Percentiles rank a stretch among this genome's conserved stretches.
phyloP scores from a whole-genome alignment of 225 moss, liverwort and hornwort genomes.

The Sphagnum contortum region DNA sequence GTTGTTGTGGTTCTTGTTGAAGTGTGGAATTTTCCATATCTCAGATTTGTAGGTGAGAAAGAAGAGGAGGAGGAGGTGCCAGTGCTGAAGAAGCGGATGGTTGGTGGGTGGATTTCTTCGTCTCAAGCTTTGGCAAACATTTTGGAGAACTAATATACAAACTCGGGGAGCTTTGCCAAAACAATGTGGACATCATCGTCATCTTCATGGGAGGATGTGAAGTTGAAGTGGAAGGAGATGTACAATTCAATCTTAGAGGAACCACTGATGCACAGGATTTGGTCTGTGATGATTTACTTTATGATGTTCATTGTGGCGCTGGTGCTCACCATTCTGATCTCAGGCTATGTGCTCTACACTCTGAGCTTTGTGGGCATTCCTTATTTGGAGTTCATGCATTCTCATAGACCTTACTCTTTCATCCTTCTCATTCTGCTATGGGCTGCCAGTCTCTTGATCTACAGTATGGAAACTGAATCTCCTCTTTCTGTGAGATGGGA shows the following conservation, averaged over 20 bases:
- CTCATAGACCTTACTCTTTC: conserved; percentile 49
- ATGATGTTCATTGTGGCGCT: conserved; percentile 32
- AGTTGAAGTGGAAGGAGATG: too few relatives aligned
- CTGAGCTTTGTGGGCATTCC: conserved; percentile 54
- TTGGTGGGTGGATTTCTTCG: too few relatives aligned
- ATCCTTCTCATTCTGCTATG: conserved; percentile 30
- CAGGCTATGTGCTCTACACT: conserved; percentile 50
- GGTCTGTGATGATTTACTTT: conserved; percentile 25
- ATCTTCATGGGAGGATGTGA: too few relatives aligned
- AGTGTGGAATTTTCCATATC: too few relatives aligned
- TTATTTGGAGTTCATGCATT: conserved; percentile 50
- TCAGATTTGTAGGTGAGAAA: too few relatives aligned
- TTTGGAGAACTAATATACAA: too few relatives aligned
- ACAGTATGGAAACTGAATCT: conserved; percentile 27
- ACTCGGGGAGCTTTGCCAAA: too few relatives aligned
- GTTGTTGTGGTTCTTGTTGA: too few relatives aligned
- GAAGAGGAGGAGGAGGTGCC: too few relatives aligned
- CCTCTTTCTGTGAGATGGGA: conserved; percentile 42
- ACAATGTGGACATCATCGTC: too few relatives aligned
- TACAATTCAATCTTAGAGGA: conserved; percentile 6
- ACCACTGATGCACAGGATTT: conserved; percentile 24
- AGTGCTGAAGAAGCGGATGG: too few relatives aligned
- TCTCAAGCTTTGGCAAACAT: too few relatives aligned
- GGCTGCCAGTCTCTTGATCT: conserved; percentile 28
- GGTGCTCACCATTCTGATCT: conserved; percentile 40